Evolutionary conservation across 352 stramenopile genomes (phyloP).

Genomic region (Phytophthora gonapodyides): DNA sequence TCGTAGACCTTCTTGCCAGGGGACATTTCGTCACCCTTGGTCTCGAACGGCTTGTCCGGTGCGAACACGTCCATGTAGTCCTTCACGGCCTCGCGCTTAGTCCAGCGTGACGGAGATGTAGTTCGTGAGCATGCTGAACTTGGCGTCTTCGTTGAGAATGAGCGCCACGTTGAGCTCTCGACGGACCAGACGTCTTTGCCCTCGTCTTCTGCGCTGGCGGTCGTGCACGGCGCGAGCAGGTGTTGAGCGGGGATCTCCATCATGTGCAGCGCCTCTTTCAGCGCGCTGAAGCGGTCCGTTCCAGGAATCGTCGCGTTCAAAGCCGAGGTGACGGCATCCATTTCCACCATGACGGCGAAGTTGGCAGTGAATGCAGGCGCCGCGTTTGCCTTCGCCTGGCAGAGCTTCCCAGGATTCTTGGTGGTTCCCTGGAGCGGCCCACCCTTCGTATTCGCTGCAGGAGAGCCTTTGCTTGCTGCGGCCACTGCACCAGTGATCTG

Average conservation of each 20-base stretch:
- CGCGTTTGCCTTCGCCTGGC: constrained; percentile 15
- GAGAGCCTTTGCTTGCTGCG: not conserved
- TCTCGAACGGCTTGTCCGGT: constrained; percentile 47
- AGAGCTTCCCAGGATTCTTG: constrained; percentile 25
- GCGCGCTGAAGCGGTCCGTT: constrained; percentile 67
- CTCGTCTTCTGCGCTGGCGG: constrained; percentile 82
- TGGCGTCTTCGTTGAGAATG: constrained; percentile 83
- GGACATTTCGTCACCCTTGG: constrained; percentile 30
- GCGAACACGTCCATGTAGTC: constrained; percentile 74
- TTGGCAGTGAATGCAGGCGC: constrained; percentile 52
- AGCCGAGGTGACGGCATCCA: constrained; percentile 40
- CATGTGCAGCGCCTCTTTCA: constrained; percentile 88
- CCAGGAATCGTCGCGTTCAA: constrained; percentile 71
- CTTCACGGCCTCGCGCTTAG: constrained; percentile 71
- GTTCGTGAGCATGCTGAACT: constrained; percentile 82
- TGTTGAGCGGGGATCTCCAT: constrained; percentile 88
- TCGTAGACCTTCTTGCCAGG: constrained; percentile 36
- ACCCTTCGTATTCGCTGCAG: not conserved
- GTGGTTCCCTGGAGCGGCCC: constrained; percentile 1
- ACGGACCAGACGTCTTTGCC: constrained; percentile 81
- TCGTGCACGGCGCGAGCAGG: constrained; percentile 79
- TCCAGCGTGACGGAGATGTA: constrained; percentile 86
- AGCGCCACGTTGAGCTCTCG: constrained; percentile 78
- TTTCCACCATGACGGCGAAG: constrained; percentile 70
- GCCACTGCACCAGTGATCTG: constrained; percentile 17